Conservation (phyloP, 2,329 filamentous ascomycete genomes). For the Pseudogymnoascus sp. region DNA sequence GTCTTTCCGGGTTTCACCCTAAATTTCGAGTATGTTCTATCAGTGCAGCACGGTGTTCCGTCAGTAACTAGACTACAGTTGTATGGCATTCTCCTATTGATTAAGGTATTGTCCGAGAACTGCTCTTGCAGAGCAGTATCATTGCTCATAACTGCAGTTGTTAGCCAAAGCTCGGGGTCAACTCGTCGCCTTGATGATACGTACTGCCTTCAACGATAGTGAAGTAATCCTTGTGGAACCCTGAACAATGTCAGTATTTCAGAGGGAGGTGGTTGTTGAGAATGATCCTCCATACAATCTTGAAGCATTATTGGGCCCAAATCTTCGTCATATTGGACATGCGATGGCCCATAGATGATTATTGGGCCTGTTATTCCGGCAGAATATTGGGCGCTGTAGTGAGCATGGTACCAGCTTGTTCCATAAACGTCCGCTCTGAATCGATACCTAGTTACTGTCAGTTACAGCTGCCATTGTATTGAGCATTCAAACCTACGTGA, state of each 20-base stretch:
- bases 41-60: not conserved
- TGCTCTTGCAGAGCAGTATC: conserved; percentile 13
- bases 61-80: conserved; percentile 12
- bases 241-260: not conserved
- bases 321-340: conserved; percentile 54
- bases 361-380: conserved; percentile 51
- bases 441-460: conserved; percentile 22
- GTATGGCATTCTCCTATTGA: conserved; percentile 29
- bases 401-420: conserved; percentile 54
- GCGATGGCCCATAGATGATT: conserved; percentile 53
- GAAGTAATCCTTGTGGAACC: conserved; percentile 36
- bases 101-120: conserved; percentile 16
- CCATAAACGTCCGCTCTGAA: conserved; percentile 35
- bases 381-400: conserved; percentile 41
- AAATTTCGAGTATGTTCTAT: conserved; percentile 13
- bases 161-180: conserved; percentile 32
- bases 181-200: conserved; percentile 22
- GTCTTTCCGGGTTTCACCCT: conserved; percentile 34
- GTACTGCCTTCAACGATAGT: conserved; percentile 40
- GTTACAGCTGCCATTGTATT: not conserved
- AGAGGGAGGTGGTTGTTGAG: not conserved
- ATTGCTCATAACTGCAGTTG: conserved; percentile 22
- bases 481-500: not conserved
- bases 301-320: conserved; percentile 35
- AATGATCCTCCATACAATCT: not conserved